Evolutionary conservation across 139 green algal species (phyloP).

Genomic region (Coccomyxa sp.): DNA sequence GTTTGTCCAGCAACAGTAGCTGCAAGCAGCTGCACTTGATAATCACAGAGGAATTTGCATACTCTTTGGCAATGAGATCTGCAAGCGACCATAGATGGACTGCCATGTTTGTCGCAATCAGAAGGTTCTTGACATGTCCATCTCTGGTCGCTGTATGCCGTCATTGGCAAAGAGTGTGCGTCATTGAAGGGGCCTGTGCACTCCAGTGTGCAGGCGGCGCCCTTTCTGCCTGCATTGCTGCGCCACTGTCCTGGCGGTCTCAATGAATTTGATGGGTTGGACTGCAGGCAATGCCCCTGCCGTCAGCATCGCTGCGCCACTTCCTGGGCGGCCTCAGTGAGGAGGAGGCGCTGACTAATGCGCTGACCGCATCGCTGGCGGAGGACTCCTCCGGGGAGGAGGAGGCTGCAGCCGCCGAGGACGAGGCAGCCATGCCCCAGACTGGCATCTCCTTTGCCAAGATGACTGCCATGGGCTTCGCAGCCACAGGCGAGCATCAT

Average conservation of each 20-base stretch:
- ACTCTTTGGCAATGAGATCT: background rate
- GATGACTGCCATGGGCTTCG: conserved; percentile 68
- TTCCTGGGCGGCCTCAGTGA: background rate
- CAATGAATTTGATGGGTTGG: background rate
- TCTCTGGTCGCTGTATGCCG: no score
- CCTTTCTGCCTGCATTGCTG: no score
- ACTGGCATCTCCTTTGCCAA: conserved; percentile 58
- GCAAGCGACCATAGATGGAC: background rate
- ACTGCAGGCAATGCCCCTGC: conserved; percentile 27
- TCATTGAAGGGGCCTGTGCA: no score
- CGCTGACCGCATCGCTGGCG: conserved; percentile 13
- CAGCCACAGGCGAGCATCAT: conserved; percentile 45
- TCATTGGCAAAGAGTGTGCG: no score
- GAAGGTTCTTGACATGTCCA: no score
- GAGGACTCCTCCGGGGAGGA: background rate
- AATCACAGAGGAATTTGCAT: no score
- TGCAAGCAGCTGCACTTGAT: no score
- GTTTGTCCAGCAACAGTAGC: no score
- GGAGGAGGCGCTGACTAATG: conserved; percentile 9
- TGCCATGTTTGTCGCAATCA: no score
- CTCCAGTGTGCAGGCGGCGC: no score
- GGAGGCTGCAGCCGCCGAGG: background rate
- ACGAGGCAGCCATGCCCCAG: conserved; percentile 1
- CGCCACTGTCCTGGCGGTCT: background rate
- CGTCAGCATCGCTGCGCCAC: conserved; percentile 2